Base-by-base conservation (phyloP, 2,329 filamentous ascomycete species). In the Xylaria sp. region DNA sequence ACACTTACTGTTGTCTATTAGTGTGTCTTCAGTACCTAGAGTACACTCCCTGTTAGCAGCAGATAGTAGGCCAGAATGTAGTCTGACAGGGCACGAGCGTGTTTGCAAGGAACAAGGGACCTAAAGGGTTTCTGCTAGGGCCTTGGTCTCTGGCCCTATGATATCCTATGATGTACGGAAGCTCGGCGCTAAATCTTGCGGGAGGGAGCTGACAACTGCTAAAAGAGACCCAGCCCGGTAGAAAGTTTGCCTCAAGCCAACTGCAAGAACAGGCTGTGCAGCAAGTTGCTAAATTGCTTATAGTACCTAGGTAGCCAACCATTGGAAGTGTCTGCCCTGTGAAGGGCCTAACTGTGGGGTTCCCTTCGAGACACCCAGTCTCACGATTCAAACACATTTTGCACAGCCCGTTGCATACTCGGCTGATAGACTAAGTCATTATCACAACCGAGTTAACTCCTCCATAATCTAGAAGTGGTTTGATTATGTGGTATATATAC, bases 281-380 rank as follows among this genome's bases (percentile, higher is more conserved):
- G 25, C n/a, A n/a, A n/a, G n/a, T n/a, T n/a, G n/a, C n/a, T n/a
- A n/a, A n/a, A 10, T 18, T 40, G 37, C 37, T 47, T 23, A 21
- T n/a, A n/a, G n/a, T n/a, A n/a, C n/a, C n/a, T n/a, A n/a, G n/a
- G n/a, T n/a, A n/a, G n/a, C n/a, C n/a, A n/a, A n/a, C n/a, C 63
- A 40, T 29, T n/a, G n/a, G n/a, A 18, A 10, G 21, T 21, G 66
- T 68, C 62, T 65, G 66, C 66, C 66, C 58, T 65, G 62, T 44
- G 50, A 54, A 47, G 16, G 51, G 51, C 66, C 66, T 62, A 61
- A 50, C 51, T 58, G 58, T 66, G 59, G 59, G 53, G 54, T 25
- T 35, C 21, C 13, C 29, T 32, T 29, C 29, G n/a, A 35, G 60
- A n/a, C 35, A 16, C 23, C 23, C 18, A 5, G 25, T 2, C 25